These are phyloP conservation scores for Elaeis guineensis DNA, from an alignment of 176 grass and related monocot species.

Conservation along the genomic window DNA sequence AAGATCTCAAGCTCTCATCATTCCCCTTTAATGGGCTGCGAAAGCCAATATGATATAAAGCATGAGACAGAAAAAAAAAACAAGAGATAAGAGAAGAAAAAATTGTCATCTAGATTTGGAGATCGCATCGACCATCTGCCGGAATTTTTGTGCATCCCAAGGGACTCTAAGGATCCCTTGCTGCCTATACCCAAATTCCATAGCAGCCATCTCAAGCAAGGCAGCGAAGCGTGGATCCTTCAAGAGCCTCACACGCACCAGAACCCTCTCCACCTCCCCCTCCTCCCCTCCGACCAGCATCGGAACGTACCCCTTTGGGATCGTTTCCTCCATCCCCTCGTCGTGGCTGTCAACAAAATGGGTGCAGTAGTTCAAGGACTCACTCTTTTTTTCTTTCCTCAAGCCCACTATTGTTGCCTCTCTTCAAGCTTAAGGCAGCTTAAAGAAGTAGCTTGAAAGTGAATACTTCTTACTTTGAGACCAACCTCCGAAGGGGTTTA, in stretches of 20 bases:
- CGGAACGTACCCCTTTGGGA: conserved; percentile 31
- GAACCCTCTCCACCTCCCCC: conserved; percentile 18
- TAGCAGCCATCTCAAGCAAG: conserved; percentile 31
- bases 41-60: no score
- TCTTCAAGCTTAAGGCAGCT: no score
- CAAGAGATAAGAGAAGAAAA: no score
- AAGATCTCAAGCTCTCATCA: no score
- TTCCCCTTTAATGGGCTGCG: no score
- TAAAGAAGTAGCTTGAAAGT: no score
- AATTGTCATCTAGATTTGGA: not conserved
- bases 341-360: not conserved
- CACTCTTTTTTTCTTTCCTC: conserved; percentile 13
- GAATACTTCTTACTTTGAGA: no score
- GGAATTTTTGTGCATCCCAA: conserved; percentile 23
- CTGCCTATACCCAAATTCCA: conserved; percentile 36
- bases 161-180: conserved; percentile 36
- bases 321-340: not conserved
- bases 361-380: not conserved
- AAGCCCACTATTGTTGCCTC: not conserved
- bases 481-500: no score
- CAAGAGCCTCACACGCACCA: conserved; percentile 28
- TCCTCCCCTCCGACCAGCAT: conserved; percentile 19
- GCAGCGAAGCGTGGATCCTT: conserved; percentile 30
- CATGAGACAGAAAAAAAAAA: no score
- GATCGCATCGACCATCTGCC: conserved; percentile 18